Percentiles rank a stretch among this genome's conserved stretches.
phyloP scores from a whole-genome alignment of 176 grass and related monocot genomes.

The Thinopyrum elongatum region DNA sequence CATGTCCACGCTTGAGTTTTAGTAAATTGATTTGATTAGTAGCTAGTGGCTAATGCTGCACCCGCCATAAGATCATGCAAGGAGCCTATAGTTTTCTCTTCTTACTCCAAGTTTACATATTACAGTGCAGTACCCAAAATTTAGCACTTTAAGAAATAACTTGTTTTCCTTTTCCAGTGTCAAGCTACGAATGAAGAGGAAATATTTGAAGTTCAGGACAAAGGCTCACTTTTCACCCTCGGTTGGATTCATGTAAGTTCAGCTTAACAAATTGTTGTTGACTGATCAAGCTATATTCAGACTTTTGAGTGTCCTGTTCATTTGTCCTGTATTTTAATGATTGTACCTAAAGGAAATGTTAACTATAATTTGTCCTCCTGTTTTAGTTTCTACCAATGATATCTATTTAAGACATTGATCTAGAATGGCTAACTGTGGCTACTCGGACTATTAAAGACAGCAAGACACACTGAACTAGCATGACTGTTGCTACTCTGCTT shows the following conservation, averaged over 20 bases:
- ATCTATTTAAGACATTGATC: not conserved
- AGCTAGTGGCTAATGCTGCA: not conserved
- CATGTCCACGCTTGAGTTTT: not conserved
- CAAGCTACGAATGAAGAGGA: constrained; percentile 99
- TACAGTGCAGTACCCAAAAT: not conserved
- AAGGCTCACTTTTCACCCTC: constrained; percentile 87
- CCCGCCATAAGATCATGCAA: not conserved
- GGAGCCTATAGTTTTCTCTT: constrained; percentile 2
- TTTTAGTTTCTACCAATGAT: constrained; percentile 7
- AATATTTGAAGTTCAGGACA: constrained; percentile 99
- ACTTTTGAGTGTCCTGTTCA: not conserved
- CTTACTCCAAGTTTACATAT: constrained; percentile 7
- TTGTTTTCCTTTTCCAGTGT: constrained; percentile 59
- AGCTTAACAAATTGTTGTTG: not conserved
- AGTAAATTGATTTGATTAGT: not conserved
- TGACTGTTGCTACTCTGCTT: constrained; percentile 11
- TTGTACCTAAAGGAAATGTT: not conserved
- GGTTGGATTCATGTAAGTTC: constrained; percentile 99
- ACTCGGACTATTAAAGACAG: not conserved
- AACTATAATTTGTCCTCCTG: not conserved
- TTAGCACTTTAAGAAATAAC: constrained; percentile 7
- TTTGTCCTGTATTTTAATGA: constrained; percentile 17
- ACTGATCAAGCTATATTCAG: constrained; percentile 8
- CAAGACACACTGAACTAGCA: not conserved
- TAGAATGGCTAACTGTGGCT: not conserved